Base-by-base conservation (phyloP, 75 land plant species). In the Cryptomeria japonica region DNA sequence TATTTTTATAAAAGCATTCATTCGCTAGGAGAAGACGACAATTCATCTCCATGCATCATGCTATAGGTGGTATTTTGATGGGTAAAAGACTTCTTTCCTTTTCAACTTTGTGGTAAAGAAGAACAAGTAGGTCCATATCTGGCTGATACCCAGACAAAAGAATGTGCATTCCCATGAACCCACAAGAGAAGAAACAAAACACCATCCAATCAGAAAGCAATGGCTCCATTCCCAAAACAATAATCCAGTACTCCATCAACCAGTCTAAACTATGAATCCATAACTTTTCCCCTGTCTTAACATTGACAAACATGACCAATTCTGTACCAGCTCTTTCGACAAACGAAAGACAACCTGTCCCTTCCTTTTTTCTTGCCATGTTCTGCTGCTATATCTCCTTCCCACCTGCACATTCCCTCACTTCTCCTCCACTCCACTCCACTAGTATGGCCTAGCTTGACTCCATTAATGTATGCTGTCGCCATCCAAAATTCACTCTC, bases 131-230 rank as follows among this genome's bases (percentile, higher is more conserved):
- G 84, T 82, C 84, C 84, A 82, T 13, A 42, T 6, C 13, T 82
- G 84, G 51, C 32, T 82, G 49, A 82, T 42, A 28, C 84, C 84
- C 53, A 44, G 84, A 82, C 84, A 82, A 82, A 82, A 82, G 84
- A 82, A 82, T 82, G 84, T 46, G 84, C 84, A 82, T 46, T 46
- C 51, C 84, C 84, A 82, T 82, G 53, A 28, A 80, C 25, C 44
- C 49, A 44, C n/a, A 44, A 42, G 3, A 80, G 46, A 82, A 82
- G 28, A 39, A 82, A 82, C 46, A 82, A 82, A 46, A 82, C 34
- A 46, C 31, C 84, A 82, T 46, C 84, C 84, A 82, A 82, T 82
- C 84, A 46, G 84, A 82, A 44, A n/a, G 49, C 84, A 82, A 46
- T 46, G 84, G 6, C 53, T 82, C 31, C 84, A 44, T 46, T 41